Percentiles rank a stretch among this genome's conserved stretches.
phyloP scores from a whole-genome alignment of 768 basidiomycete genomes.

The Infundibulicybe gibba region DNA sequence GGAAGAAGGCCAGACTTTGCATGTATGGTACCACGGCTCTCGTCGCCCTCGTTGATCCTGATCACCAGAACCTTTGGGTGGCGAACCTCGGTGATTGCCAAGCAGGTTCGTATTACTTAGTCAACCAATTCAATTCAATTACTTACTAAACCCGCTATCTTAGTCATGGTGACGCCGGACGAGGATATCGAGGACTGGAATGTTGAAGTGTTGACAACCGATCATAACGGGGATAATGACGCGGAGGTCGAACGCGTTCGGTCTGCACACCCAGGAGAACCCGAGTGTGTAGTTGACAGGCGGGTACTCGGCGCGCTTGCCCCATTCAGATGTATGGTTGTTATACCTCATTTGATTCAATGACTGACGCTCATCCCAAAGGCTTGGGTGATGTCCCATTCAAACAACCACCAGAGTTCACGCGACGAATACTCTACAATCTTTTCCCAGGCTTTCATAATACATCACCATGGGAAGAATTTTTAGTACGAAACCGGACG shows the following conservation, averaged over 20 bases:
- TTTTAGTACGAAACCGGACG: constrained; percentile 55
- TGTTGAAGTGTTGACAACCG: constrained; percentile 55
- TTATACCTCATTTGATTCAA: constrained; percentile 12
- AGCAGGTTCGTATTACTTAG: constrained; percentile 47
- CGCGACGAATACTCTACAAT: constrained; percentile 62
- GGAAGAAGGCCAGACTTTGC: constrained; percentile 63
- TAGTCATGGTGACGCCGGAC: constrained; percentile 51
- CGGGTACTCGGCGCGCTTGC: constrained; percentile 77
- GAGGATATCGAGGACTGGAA: constrained; percentile 48
- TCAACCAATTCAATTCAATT: constrained; percentile 1
- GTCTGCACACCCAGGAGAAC: constrained; percentile 65
- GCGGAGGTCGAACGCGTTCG: constrained; percentile 62
- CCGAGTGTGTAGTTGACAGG: constrained; percentile 60
- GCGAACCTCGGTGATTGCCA: constrained; percentile 82
- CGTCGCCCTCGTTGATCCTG: no score
- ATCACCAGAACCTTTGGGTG: constrained; percentile 27
- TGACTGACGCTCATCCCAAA: constrained; percentile 19
- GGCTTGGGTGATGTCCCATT: constrained; percentile 71
- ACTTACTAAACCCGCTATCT: constrained; percentile 10
- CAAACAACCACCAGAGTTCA: constrained; percentile 71
- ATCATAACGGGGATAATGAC: constrained; percentile 69
- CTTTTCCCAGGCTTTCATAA: constrained; percentile 59
- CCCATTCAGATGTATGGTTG: constrained; percentile 65
- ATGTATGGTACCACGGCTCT: constrained; percentile 78
- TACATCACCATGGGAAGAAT: constrained; percentile 63